Base-by-base conservation (phyloP, 176 grass and related monocot species). In the Oryza rufipogon region DNA sequence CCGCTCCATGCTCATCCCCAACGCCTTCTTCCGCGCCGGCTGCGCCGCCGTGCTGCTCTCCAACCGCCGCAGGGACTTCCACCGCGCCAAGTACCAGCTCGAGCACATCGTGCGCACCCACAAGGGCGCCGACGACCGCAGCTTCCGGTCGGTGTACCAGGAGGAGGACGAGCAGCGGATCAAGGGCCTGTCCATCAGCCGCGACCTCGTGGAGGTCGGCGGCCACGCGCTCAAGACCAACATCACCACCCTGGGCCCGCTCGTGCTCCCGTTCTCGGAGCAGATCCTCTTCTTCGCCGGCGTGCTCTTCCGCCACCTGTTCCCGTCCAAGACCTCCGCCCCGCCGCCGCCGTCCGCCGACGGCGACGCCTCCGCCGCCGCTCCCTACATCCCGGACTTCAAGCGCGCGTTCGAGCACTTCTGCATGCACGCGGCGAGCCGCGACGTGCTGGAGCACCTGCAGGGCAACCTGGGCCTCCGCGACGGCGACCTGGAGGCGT, bases 21-120 rank as follows among this genome's bases (percentile, higher is more conserved):
- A 98, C 67, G 94, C 85, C 74, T 98, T 95, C 91, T 98, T 98
- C 89, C 87, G 96, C 7, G 83, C 91, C 7, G 96, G 96, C 0
- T 93, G 91, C 70, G 92, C 93, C 0, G 96, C 96, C 2, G 91
- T 93, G 72, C 87, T 95, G 73, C 80, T 98, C 6, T 95, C 92
- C 1, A 98, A 98, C 87, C 89, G 96, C 2, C 85, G 96, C 12
- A 74, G 93, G 61, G 96, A 98, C 86, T 98, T 91, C 70, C 89
- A 85, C 76, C 91, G 92, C n/a, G 93, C 96, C 16, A 98, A 93
- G 93, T 98, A 98, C 80, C 86, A 89, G 70, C 88, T 98, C 36
- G 96, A 98, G 89, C 93, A 98, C 90, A 91, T 98, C 68, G 96
- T 98, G 65, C 84, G 96, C 77, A 98, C 96, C 70, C 96, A 98